A percentile compares a stretch with the other conserved stretches of the same genome.
Evolutionary conservation across 129 eudicot genomes (phyloP).

Genomic region (Calendula officinalis): DNA sequence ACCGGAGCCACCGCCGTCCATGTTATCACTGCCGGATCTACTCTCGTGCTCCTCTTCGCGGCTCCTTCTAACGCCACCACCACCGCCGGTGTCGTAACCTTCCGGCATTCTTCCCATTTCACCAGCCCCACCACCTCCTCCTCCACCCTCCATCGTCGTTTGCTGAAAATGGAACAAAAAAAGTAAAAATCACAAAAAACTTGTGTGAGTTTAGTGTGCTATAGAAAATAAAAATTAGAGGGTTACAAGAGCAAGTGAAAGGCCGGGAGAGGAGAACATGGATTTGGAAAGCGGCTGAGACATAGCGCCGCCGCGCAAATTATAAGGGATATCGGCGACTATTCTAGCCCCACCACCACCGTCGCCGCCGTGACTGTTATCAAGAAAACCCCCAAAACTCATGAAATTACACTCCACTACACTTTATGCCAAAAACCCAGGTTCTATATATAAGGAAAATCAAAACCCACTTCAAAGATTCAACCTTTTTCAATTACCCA

Average conservation of each 20-base stretch:
- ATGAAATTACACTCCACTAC: slow-evolving; percentile 38
- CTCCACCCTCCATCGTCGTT: slow-evolving; percentile 70
- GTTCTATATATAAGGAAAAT: background rate
- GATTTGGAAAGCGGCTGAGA: slow-evolving; percentile 59
- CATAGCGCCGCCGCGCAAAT: slow-evolving; percentile 58
- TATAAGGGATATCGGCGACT: slow-evolving; percentile 59
- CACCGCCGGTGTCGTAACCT: slow-evolving; percentile 42
- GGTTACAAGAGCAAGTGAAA: slow-evolving; percentile 85
- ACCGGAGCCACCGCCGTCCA: slow-evolving; percentile 93
- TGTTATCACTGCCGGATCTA: slow-evolving; percentile 95
- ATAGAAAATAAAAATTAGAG: background rate
- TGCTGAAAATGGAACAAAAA: slow-evolving; percentile 36
- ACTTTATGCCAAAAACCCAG: background rate
- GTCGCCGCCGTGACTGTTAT: slow-evolving; percentile 58
- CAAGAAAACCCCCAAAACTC: slow-evolving; percentile 98
- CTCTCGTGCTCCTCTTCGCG: slow-evolving; percentile 97
- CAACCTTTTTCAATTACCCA: slow-evolving; percentile 17
- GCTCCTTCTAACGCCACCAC: slow-evolving; percentile 52
- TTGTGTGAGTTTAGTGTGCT: background rate
- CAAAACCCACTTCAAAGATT: slow-evolving; percentile 28
- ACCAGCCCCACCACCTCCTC: slow-evolving; percentile 38
- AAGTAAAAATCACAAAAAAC: background rate
- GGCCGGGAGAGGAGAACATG: slow-evolving; percentile 88
- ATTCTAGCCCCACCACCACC: slow-evolving; percentile 56
- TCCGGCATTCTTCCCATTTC: slow-evolving; percentile 64